A percentile compares a stretch with the other conserved stretches of the same genome.
These are phyloP conservation scores for Ogataea polymorpha DNA, from an alignment of 805 yeast species.

Conservation along the genomic window DNA sequence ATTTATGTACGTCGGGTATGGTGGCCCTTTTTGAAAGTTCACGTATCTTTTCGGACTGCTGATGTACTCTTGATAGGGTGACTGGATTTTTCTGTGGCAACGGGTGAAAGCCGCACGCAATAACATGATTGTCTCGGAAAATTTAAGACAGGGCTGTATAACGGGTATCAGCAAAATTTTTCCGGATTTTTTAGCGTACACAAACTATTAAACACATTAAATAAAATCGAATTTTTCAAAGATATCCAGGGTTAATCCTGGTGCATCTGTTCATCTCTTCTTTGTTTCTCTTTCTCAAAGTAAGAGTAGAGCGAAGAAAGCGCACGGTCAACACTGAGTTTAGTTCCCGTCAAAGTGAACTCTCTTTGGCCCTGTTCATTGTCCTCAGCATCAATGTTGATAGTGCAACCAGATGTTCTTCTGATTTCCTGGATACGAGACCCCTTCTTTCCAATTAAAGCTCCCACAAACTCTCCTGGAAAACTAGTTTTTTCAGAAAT, in stretches of 20 bases:
- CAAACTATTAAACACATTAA: constrained; percentile 13
- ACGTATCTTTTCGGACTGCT: constrained; percentile 8
- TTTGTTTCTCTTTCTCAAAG: constrained; percentile 51
- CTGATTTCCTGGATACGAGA: constrained; percentile 83
- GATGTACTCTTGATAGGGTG: not conserved
- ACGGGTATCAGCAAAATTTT: constrained; percentile 4
- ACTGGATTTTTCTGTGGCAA: not conserved
- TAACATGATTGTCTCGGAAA: not conserved
- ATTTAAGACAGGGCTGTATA: not conserved
- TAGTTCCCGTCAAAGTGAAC: constrained; percentile 67
- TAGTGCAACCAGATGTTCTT: constrained; percentile 71
- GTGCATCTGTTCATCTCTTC: constrained; percentile 24
- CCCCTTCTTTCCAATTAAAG: constrained; percentile 84
- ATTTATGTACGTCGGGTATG: not conserved
- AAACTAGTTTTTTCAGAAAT: constrained; percentile 49
- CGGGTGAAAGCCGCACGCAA: constrained; percentile 7
- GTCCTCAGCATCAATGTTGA: constrained; percentile 69
- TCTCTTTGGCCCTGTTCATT: constrained; percentile 61
- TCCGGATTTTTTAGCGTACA: constrained; percentile 13
- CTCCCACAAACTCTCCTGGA: constrained; percentile 84
- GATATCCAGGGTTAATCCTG: not conserved
- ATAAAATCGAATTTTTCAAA: not conserved
- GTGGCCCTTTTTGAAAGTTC: not conserved
- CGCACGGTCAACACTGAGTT: constrained; percentile 56
- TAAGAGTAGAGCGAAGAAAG: constrained; percentile 51